A percentile compares a stretch with the other conserved stretches of the same genome.
phyloP scores from a whole-genome alignment of 164 flowering plant species.

The Chloranthus sessilifolius region DNA sequence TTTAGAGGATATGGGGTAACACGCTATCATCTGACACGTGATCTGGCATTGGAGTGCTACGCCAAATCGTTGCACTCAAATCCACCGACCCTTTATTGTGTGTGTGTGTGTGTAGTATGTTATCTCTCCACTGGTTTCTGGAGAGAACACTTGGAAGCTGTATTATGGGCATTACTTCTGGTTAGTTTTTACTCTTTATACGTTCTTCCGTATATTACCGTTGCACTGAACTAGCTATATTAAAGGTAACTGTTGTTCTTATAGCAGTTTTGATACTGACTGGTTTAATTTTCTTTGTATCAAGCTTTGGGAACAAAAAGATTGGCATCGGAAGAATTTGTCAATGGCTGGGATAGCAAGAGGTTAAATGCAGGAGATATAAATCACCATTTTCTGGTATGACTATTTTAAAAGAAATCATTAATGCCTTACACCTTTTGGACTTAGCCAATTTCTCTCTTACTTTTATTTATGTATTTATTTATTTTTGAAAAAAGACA shows the following conservation, averaged over 20 bases:
- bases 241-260: not conserved
- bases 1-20: too few relatives aligned
- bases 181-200: too few relatives aligned
- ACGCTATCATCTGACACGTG: too few relatives aligned
- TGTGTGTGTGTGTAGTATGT: too few relatives aligned
- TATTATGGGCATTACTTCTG: too few relatives aligned
- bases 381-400: conserved; percentile 29
- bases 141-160: too few relatives aligned
- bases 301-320: conserved; percentile 83
- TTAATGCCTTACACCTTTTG: not conserved
- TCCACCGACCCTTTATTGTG: too few relatives aligned
- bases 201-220: not conserved
- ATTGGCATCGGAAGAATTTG: conserved; percentile 72
- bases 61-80: too few relatives aligned
- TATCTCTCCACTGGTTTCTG: too few relatives aligned
- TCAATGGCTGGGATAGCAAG: conserved; percentile 74
- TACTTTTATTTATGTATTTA: too few relatives aligned
- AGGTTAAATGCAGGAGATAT: conserved; percentile 74
- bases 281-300: conserved; percentile 7
- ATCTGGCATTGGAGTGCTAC: too few relatives aligned
- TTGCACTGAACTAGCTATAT: not conserved
- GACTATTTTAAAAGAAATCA: conserved; percentile 2
- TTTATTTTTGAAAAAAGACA: conserved; percentile 26
- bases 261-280: not conserved
- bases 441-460: conserved; percentile 1